These are phyloP conservation scores for Phylloporus sp. DNA, from an alignment of 768 basidiomycete species.

Conservation along the genomic window DNA sequence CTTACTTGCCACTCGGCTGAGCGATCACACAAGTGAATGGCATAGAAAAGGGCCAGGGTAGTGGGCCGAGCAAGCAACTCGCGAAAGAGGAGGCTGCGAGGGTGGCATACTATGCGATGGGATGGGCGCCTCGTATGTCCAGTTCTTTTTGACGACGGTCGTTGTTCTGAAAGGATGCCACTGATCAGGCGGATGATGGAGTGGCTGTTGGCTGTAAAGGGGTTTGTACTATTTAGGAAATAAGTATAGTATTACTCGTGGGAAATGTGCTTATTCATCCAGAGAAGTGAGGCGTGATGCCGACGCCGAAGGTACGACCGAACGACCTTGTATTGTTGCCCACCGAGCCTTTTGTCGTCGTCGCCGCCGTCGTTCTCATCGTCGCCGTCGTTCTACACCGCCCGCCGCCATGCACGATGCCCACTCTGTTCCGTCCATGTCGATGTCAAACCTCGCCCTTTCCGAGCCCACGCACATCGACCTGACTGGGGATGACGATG, in stretches of 20 bases:
- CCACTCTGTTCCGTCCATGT: constrained; percentile 29
- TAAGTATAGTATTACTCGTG: constrained; percentile 10
- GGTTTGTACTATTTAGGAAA: constrained; percentile 19
- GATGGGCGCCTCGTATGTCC: constrained; percentile 54
- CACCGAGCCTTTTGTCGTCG: background rate
- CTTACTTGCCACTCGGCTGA: background rate
- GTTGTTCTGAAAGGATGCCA: background rate
- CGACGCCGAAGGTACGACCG: constrained; percentile 27
- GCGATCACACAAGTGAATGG: constrained; percentile 53
- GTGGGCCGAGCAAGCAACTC: constrained; percentile 65
- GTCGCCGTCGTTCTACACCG: constrained; percentile 1
- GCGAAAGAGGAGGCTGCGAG: constrained; percentile 78
- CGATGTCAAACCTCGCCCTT: constrained; percentile 34
- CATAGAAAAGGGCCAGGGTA: constrained; percentile 60
- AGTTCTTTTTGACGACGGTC: background rate
- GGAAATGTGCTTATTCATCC: constrained; percentile 26
- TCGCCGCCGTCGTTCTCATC: background rate
- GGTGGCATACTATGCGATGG: constrained; percentile 69
- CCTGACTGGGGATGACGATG: constrained; percentile 69
- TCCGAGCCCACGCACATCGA: constrained; percentile 58
- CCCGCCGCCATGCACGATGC: constrained; percentile 26
- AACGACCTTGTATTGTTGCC: constrained; percentile 9
- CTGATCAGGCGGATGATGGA: constrained; percentile 21
- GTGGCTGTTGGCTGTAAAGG: background rate
- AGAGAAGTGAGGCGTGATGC: constrained; percentile 9